Evolutionary conservation across 331 rosid species (phyloP), one percentile per base, ranked within the genome.

Genomic region (Pyrus hybrid): DNA sequence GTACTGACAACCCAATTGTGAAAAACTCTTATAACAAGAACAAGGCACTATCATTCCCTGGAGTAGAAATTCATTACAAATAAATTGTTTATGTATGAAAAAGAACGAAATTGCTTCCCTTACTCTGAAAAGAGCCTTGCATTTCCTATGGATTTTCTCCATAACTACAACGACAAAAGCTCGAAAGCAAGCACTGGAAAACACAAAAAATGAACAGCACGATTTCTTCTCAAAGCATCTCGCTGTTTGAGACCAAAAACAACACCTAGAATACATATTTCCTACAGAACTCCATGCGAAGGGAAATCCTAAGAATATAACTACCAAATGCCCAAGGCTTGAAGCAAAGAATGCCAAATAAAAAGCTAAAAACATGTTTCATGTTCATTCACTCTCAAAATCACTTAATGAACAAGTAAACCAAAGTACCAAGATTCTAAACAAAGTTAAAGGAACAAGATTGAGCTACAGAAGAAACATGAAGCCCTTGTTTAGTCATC

Each of bases 361-460:
- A 63, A 81, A 81, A 76, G 74, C 25, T 71, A 71, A 72, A 21
- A 72, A 70, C 76, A 71, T 17, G 54, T 72, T 54, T 70, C 81
- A 67, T 57, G 73, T 71, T 78, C 60, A 68, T 56, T 70, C 68
- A 75, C 72, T 79, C 82, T 68, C 60, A 75, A 78, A 85, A 84
- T 94, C 83, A 87, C 97, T 94, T 92, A 75, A 70, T 49, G 70
- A 79, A 66, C 82, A 93, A 87, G 99, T 87, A 91, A 90, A 84
- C 78, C 76, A 74, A 77, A 80, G 66, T 47, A 60, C 79, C 35
- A 75, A 85, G 80, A 86, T 86, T 82, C 89, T 79, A 63, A 83
- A 57, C 70, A 29, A 68, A 64, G 72, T 77, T 56, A 78, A 83
- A 77, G 76, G 76, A 57, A 62, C 76, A 70, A 56, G 58, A 67